Evolutionary conservation across 768 basidiomycete genomes (phyloP).

Genomic region (Coprinopsis sp.): DNA sequence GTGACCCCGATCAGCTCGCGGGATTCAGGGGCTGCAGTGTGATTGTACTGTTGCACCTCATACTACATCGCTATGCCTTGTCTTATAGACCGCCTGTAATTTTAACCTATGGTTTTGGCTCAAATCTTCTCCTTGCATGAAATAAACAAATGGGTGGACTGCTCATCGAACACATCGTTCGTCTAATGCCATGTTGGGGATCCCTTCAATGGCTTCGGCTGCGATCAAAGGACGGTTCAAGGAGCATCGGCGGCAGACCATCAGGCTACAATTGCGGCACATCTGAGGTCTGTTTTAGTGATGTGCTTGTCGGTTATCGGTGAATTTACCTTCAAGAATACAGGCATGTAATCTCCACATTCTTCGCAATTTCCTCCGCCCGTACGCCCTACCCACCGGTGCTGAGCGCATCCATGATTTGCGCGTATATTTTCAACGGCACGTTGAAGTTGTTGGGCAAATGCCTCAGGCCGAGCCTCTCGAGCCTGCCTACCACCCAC

Average conservation of each 20-base stretch:
- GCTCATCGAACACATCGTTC: no score
- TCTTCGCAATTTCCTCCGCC: conserved; percentile 45
- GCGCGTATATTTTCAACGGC: conserved; percentile 35
- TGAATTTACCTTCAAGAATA: conserved; percentile 48
- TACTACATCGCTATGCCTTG: no score
- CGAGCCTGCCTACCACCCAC: conserved; percentile 24
- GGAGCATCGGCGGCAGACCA: conserved; percentile 13
- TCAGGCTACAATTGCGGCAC: conserved; percentile 14
- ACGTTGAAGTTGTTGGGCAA: conserved; percentile 26
- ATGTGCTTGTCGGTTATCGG: background rate
- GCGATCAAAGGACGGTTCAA: no score
- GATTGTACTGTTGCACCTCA: no score
- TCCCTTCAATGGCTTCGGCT: no score
- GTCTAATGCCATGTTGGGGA: no score
- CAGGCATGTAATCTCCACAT: conserved; percentile 35
- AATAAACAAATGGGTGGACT: no score
- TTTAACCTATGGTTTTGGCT: no score
- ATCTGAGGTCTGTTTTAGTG: conserved; percentile 5
- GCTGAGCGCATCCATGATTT: conserved; percentile 48
- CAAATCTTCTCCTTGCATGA: no score
- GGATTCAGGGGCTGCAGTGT: no score
- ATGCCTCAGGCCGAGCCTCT: conserved; percentile 24
- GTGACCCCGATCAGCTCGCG: no score
- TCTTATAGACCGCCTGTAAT: no score
- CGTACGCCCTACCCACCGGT: conserved; percentile 38